Conservation (phyloP, 2,329 filamentous ascomycete genomes). For the Tolypocladium tropicale region DNA sequence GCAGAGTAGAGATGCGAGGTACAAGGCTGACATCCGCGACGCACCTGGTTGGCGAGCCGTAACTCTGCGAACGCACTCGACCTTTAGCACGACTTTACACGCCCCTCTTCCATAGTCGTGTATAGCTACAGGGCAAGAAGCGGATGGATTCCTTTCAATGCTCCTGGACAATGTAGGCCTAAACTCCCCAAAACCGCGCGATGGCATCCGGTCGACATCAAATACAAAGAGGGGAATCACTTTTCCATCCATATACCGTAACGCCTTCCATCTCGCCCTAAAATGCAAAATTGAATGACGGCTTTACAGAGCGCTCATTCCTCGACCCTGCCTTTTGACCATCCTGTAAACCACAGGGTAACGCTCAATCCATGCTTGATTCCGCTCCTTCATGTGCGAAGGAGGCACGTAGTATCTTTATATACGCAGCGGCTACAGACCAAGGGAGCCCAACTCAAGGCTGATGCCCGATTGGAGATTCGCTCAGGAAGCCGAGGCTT, state of each 20-base stretch:
- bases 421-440: neutral
- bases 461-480: conserved; percentile 12
- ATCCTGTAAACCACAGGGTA: neutral
- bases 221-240: conserved; percentile 15
- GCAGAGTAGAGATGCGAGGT: too few species aligned
- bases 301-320: neutral
- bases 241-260: conserved; percentile 8
- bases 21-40: neutral
- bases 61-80: neutral
- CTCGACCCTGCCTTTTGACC: neutral
- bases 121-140: neutral
- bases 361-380: neutral
- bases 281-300: conserved; percentile 1
- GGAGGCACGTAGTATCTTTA: neutral
- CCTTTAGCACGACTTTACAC: neutral
- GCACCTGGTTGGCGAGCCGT: too few species aligned
- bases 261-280: conserved; percentile 10
- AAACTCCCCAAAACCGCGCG: neutral
- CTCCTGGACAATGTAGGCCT: neutral
- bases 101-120: neutral
- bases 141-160: neutral
- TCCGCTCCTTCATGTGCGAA: neutral
- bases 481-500: conserved; percentile 11
- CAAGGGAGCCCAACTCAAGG: conserved; percentile 7
- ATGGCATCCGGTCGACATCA: neutral